Evolutionary conservation across 192 early-diverging fungal species (phyloP), one percentile per base, ranked within the genome.

Genomic region (Podochytrium sp.): DNA sequence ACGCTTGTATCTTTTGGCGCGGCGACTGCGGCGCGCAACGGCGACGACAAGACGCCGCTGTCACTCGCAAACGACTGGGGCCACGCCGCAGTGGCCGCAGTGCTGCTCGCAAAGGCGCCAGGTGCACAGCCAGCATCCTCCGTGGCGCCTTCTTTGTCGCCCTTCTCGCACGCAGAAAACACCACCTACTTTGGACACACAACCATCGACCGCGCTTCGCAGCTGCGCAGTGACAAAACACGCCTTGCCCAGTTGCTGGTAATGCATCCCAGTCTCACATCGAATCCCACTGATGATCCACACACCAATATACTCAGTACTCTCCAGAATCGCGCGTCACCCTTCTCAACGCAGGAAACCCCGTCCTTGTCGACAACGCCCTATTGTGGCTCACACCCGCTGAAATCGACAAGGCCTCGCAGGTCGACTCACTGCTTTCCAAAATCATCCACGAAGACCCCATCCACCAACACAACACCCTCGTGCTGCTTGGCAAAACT

Each of bases 21-120:
- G 35, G 16, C 30, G 5, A 12, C 16, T 41, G 20, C 27, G 30
- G 23, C 38, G 18, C 41, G 43, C 51, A 53, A 16, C 34, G 47
- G 32, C 20, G 63, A 50, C 18, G 49, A 18, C 32, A 18, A 43
- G 6, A 65, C 52, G 12, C 51, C 65, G 23, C 16, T 32, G 18
- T 63, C 52, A 16, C 51, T 75, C 23, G 74, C 64, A n/a, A 18
- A 12, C 18, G 53, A 52, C 7, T 75, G 74, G 74, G 63, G 63
- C 18, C 23, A 47, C 50, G 49, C 30, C 14, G 23, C 51, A 14
- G 16, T 30, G 57, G 29, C 65, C 16, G 52, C 23, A 6, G 59
- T 16, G 40, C 12, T 62, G 41, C 32, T 33, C 3, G 23, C 52
- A 12, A 20, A 14, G 29, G 10, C 50, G 47, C 37, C 23, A 18